Evolutionary conservation across 2,329 filamentous ascomycete genomes (phyloP).

Genomic region (Xylaria sp.): DNA sequence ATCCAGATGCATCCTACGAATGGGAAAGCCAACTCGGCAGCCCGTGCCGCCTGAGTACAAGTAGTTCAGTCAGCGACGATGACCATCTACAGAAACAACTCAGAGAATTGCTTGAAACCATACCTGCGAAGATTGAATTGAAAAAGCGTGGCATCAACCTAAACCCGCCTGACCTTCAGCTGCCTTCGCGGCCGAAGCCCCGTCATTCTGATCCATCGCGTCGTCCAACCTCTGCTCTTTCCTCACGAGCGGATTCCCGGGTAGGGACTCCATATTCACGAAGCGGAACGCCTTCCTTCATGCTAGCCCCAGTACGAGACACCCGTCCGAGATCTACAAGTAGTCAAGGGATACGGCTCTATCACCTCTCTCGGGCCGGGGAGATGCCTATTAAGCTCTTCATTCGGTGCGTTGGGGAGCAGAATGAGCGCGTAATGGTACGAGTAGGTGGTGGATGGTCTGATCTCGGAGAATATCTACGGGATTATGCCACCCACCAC

Average conservation of each 20-base stretch:
- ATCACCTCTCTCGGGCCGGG: conserved; percentile 87
- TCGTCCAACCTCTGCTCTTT: conserved; percentile 62
- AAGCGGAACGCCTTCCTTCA: conserved; percentile 70
- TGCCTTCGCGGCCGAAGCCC: conserved; percentile 58
- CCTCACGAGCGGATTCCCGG: conserved; percentile 59
- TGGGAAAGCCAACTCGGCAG: conserved; percentile 50
- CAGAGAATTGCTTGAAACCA: conserved; percentile 78
- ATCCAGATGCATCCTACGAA: conserved; percentile 57
- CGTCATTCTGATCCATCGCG: conserved; percentile 58
- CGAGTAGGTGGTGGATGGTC: conserved; percentile 98
- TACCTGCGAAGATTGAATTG: conserved; percentile 83
- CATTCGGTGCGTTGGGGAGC: conserved; percentile 90
- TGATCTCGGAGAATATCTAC: conserved; percentile 92
- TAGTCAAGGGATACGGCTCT: conserved; percentile 84
- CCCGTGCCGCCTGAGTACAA: conserved; percentile 52
- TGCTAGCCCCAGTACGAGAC: conserved; percentile 70
- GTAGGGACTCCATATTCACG: conserved; percentile 68
- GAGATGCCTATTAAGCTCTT: conserved; percentile 94
- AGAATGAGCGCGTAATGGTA: conserved; percentile 95
- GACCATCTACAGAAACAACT: conserved; percentile 84
- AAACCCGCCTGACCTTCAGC: conserved; percentile 68
- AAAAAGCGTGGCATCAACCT: conserved; percentile 66
- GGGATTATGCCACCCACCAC: conserved; percentile 93
- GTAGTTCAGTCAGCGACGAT: conserved; percentile 58
- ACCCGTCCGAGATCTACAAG: conserved; percentile 60